Percentiles rank a stretch among this genome's conserved stretches.
Evolutionary conservation across 768 basidiomycete species (phyloP).

Genomic region (Leucocoprinus sp.): DNA sequence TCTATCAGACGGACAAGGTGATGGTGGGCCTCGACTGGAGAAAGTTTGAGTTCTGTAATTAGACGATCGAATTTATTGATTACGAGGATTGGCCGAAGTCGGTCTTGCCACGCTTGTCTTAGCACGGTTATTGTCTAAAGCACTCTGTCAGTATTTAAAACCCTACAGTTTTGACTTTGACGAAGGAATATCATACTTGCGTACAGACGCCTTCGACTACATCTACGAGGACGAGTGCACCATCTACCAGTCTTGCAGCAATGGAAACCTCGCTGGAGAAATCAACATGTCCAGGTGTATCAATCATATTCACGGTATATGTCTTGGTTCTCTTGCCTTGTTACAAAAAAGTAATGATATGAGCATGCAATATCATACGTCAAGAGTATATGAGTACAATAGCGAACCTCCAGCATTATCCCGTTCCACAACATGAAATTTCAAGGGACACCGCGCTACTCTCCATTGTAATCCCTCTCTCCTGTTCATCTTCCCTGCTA

Average conservation of each 20-base stretch:
- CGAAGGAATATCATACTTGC: constrained; percentile 51
- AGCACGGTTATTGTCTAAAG: constrained; percentile 88
- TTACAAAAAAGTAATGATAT: not conserved
- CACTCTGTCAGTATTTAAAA: not conserved
- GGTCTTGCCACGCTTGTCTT: constrained; percentile 89
- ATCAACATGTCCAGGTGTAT: constrained; percentile 98
- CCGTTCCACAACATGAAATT: constrained; percentile 72
- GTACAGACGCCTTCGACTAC: constrained; percentile 98
- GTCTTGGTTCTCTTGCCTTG: constrained; percentile 52
- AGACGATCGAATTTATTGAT: constrained; percentile 97
- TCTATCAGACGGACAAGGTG: constrained; percentile 91
- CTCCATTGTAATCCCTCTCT: constrained; percentile 99
- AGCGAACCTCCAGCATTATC: constrained; percentile 47
- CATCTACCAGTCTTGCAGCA: constrained; percentile 89
- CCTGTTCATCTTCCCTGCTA: constrained; percentile 93
- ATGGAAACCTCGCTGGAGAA: constrained; percentile 97
- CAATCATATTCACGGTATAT: constrained; percentile 91
- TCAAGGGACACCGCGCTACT: constrained; percentile 88
- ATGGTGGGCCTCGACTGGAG: constrained; percentile 89
- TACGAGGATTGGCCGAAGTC: constrained; percentile 83
- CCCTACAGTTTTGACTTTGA: not conserved
- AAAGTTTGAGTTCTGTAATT: constrained; percentile 86
- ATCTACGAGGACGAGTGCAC: constrained; percentile 91
- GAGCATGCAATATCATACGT: not conserved
- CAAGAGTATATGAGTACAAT: not conserved